Base-by-base conservation (phyloP, 805 yeast genomes). In the Wickerhamia fluorescens region DNA sequence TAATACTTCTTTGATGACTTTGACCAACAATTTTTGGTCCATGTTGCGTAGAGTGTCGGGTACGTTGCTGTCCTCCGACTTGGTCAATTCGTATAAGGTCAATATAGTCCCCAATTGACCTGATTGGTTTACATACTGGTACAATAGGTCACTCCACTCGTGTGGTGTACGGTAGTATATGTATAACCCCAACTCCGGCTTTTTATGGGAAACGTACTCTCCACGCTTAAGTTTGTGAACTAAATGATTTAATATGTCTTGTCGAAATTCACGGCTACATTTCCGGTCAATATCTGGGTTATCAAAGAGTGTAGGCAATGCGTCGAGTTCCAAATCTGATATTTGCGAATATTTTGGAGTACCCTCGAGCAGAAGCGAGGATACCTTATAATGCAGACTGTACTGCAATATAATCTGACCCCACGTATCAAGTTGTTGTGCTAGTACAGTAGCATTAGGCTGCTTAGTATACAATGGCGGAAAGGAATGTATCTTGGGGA, bases 381-480 rank as follows among this genome's bases (percentile, higher is more conserved):
- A 56, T 39, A 75, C 63, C 31, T 63, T 61, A 38, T 73, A 57
- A 31, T 52, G 58, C 38, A 71, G 64, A 42, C 94, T 78, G 42
- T 73, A 83, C 5, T 64, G 61, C 7, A 80, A 50, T 0, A 89
- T 58, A 16, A 89, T 54, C 24, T 70, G 61, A 16, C 66, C 58
- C 98, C 98, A 89, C 31, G 81, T 73, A n/a, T 67, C 66, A 10
- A 81, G 57, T 53, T 89, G 98, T 7, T 85, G 77, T 17, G 70
- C 67, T 61, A 83, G 73, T 2, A 92, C 79, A 7, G 82, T 74
- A 20, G 76, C 70, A 44, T 89, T 88, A 14, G 92, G 87, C 56
- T 89, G 98, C 36, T 75, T 68, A 6, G 97, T 92, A 58, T 76
- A 89, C 41, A 89, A 74, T 0, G 98, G 98, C 5, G 96, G 96